Evolutionary conservation across 345 rosid species (phyloP).

Genomic region (Draba incana): DNA sequence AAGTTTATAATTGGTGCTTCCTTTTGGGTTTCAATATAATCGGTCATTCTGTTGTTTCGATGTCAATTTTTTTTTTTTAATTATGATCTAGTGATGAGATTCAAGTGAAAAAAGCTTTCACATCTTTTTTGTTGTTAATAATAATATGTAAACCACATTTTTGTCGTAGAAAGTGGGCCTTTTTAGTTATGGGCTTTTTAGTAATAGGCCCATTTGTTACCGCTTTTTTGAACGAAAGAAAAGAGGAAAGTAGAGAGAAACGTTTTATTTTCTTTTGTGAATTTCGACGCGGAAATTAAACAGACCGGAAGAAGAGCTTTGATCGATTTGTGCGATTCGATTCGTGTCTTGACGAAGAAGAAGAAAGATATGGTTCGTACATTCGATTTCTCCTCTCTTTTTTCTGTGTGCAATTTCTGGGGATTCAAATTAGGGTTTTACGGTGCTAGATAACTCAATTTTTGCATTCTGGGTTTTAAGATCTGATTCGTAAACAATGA

Average conservation of each 20-base stretch:
- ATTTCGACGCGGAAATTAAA: conserved; percentile 29
- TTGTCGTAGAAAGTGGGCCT: not conserved
- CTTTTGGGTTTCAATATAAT: no score
- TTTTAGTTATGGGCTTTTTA: conserved; percentile 12
- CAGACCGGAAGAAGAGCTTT: conserved; percentile 10
- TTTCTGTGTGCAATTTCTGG: not conserved
- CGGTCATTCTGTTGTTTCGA: no score
- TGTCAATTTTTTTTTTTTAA: no score
- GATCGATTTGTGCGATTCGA: conserved; percentile 13
- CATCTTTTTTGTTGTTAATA: no score
- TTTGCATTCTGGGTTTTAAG: conserved; percentile 16
- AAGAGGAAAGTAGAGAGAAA: not conserved
- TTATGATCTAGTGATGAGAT: no score
- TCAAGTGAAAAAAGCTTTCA: no score
- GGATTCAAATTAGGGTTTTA: not conserved
- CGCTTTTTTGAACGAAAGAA: conserved; percentile 1
- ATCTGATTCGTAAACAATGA: conserved; percentile 16
- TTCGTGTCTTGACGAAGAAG: not conserved
- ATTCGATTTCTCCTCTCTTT: not conserved
- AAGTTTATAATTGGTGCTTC: no score
- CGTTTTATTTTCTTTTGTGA: not conserved
- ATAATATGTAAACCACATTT: no score
- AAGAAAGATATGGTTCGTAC: conserved; percentile 33
- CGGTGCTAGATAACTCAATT: conserved; percentile 3
- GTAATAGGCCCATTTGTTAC: conserved; percentile 17